phyloP scores from a whole-genome alignment of 2,329 filamentous ascomycete species.

The Cladosporium colombiae region DNA sequence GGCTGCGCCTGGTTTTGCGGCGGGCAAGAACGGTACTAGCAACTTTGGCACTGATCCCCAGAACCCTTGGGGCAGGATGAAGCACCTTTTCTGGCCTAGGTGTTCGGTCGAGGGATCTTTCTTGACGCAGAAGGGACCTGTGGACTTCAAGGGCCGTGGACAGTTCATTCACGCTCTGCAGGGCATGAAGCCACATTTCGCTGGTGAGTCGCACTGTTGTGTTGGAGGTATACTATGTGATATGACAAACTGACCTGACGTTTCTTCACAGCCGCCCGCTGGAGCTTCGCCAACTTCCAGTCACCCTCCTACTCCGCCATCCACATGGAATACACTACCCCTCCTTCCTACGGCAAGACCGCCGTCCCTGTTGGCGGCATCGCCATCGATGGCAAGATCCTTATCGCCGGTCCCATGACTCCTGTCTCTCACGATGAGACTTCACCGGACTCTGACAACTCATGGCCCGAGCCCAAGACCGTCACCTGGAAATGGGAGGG shows the following conservation, averaged over 20 bases:
- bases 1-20: constrained; percentile 76
- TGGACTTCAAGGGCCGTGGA: constrained; percentile 79
- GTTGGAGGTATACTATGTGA: too few relatives aligned
- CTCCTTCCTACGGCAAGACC: constrained; percentile 86
- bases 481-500: constrained; percentile 78
- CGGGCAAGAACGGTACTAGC: constrained; percentile 79
- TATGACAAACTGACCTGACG: background rate
- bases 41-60: constrained; percentile 82
- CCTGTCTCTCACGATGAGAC: constrained; percentile 68
- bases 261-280: constrained; percentile 64
- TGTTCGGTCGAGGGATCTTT: constrained; percentile 81
- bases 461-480: constrained; percentile 83
- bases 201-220: constrained; percentile 55
- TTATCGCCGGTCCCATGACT: constrained; percentile 69
- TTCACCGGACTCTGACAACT: constrained; percentile 71
- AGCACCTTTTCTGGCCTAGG: constrained; percentile 92
- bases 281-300: constrained; percentile 95
- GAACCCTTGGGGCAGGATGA: constrained; percentile 89
- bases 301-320: constrained; percentile 81
- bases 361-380: constrained; percentile 81
- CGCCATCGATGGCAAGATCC: constrained; percentile 75
- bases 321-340: constrained; percentile 95
- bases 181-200: constrained; percentile 99
- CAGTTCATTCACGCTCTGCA: constrained; percentile 85
- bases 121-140: constrained; percentile 74